Evolutionary conservation across 345 rosid species (phyloP), one percentile per base, ranked within the genome.

Genomic region (Litchi chinensis): DNA sequence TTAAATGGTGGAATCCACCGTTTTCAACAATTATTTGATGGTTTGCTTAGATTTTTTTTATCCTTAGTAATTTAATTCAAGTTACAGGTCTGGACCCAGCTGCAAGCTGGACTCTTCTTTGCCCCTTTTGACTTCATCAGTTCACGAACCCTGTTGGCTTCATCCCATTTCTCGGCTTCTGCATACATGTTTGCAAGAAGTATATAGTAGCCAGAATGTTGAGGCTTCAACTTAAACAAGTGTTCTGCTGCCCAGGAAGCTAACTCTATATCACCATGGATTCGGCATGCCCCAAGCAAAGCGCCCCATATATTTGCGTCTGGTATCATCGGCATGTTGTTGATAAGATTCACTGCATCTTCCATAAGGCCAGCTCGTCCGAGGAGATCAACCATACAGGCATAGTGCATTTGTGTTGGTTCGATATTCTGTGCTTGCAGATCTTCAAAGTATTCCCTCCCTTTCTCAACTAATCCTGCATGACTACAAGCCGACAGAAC

Each of bases 371-470:
- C 90, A 68, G 89, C 90, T 64, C 90, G 84, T 70, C 90, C 89
- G 65, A 83, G 87, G 22, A 87, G 85, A 82, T 89, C 90, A 59
- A 87, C 87, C 89, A 89, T 79, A 76, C 90, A 89, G 19, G 90
- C 87, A 65, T 89, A 87, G 68, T 89, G 90, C 85, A 84, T 83
- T 46, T 78, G 76, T 37, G 81, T 80, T 28, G 83, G 88, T 73
- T 82, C 57, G 46, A 86, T 79, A 39, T 81, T 79, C 65, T 56
- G 79, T 40, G 37, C 74, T 68, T 56, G 71, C 90, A 87, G 86
- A 64, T 80, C 81, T 44, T 79, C 74, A 37, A 89, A 89, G 79
- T 84, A 87, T 57, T 82, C 73, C 73, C 74, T 83, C 54, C 92
- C 92, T 71, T 70, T 71, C 22, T 85, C 87, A 8, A 89, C 84